A percentile compares a stretch with the other conserved stretches of the same genome.
Conservation (phyloP, 805 yeast species). For the Priceomyces fermenticarens region DNA sequence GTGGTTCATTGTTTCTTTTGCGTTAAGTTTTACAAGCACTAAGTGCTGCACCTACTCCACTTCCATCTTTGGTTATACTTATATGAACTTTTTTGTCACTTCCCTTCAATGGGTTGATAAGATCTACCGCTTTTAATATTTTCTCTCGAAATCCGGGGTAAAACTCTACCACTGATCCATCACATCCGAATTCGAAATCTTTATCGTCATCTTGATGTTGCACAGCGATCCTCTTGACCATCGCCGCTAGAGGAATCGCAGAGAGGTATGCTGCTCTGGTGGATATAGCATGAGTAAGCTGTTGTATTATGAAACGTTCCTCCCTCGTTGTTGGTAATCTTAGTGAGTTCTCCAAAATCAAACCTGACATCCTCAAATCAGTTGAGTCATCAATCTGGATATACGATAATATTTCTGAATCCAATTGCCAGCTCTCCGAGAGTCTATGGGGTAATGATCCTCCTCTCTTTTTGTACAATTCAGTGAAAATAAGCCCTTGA, state of each 20-base stretch:
- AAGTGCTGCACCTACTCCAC: conserved; percentile 96
- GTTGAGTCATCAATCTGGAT: conserved; percentile 84
- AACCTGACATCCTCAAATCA: conserved; percentile 65
- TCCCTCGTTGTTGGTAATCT: conserved; percentile 65
- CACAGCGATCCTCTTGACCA: conserved; percentile 66
- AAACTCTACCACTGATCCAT: conserved; percentile 90
- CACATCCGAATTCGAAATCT: conserved; percentile 91
- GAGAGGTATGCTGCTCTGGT: conserved; percentile 87
- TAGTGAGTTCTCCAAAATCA: conserved; percentile 61
- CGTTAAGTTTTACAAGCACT: conserved; percentile 58
- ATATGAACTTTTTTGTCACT: conserved; percentile 73
- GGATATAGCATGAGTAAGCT: conserved; percentile 73
- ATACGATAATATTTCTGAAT: conserved; percentile 80
- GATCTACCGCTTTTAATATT: conserved; percentile 73
- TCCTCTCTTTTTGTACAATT: conserved; percentile 41
- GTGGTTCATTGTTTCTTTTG: too few relatives aligned
- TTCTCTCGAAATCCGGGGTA: conserved; percentile 86
- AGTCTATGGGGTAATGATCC: conserved; percentile 58
- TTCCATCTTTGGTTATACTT: conserved; percentile 88
- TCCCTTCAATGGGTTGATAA: conserved; percentile 69
- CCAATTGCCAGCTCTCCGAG: conserved; percentile 72
- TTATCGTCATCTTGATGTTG: conserved; percentile 46
- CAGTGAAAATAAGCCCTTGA: conserved; percentile 55
- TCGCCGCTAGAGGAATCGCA: conserved; percentile 87
- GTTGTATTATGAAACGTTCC: conserved; percentile 74